A percentile compares a stretch with the other conserved stretches of the same genome.
These are phyloP conservation scores for Suillus occidentalis DNA, from an alignment of 768 basidiomycete species.

Conservation along the genomic window DNA sequence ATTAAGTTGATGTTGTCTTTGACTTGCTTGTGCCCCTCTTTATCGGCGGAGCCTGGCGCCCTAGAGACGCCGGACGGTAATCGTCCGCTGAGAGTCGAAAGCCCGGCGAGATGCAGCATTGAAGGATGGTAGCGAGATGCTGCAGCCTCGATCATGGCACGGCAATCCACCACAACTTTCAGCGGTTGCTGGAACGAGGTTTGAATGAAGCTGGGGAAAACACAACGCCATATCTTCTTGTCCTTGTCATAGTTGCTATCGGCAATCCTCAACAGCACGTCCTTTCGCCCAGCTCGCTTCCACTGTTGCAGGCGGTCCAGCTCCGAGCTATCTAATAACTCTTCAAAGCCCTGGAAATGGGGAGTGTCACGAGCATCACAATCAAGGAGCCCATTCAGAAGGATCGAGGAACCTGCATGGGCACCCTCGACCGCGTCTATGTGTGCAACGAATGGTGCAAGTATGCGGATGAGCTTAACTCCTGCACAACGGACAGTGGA, in stretches of 20 bases:
- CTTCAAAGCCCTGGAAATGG: slow-evolving; percentile 62
- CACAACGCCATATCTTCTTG: slow-evolving; percentile 69
- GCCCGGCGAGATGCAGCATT: slow-evolving; percentile 72
- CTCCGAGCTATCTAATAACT: slow-evolving; percentile 62
- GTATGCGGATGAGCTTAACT: slow-evolving; percentile 59
- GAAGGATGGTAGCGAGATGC: slow-evolving; percentile 68
- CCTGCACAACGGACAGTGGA: slow-evolving; percentile 56
- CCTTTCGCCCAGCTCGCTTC: slow-evolving; percentile 54
- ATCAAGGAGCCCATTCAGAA: slow-evolving; percentile 55
- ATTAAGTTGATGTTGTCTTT: slow-evolving; percentile 58
- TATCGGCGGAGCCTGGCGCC: slow-evolving; percentile 40
- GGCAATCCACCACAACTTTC: slow-evolving; percentile 47
- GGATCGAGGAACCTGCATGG: slow-evolving; percentile 32
- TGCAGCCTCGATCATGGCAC: slow-evolving; percentile 68
- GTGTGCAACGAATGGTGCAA: slow-evolving; percentile 50
- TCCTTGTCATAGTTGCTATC: slow-evolving; percentile 71
- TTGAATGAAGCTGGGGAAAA: slow-evolving; percentile 67
- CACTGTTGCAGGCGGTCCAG: slow-evolving; percentile 65
- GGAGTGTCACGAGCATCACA: slow-evolving; percentile 44
- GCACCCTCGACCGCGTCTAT: slow-evolving; percentile 36
- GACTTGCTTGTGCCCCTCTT: slow-evolving; percentile 52
- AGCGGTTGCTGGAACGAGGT: slow-evolving; percentile 50
- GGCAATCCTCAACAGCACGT: slow-evolving; percentile 65
- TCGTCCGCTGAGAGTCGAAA: slow-evolving; percentile 55
- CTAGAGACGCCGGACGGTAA: slow-evolving; percentile 36